Percentiles rank a stretch among this genome's conserved stretches.
phyloP scores from a whole-genome alignment of 371 early-diverging fungal genomes.

The Rhizopus microsporus region DNA sequence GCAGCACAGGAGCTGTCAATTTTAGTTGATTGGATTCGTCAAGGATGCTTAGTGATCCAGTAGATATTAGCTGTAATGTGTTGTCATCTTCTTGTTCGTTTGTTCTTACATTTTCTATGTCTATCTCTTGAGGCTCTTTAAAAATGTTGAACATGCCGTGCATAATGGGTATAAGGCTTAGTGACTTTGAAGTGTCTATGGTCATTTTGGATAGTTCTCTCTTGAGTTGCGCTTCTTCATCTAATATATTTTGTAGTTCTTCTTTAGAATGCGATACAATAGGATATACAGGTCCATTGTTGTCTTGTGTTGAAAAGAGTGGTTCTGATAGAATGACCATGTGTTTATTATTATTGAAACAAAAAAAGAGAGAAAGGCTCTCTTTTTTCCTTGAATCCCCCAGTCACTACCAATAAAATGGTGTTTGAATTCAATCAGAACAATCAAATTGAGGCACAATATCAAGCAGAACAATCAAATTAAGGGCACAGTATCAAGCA shows the following conservation, averaged over 20 bases:
- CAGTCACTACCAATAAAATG: too few relatives aligned
- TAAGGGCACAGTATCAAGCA: too few relatives aligned
- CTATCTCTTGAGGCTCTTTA: background rate
- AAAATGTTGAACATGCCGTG: background rate
- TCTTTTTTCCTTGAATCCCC: too few relatives aligned
- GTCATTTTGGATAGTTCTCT: background rate
- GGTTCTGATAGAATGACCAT: background rate
- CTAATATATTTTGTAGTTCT: conserved; percentile 1
- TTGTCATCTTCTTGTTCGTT: background rate
- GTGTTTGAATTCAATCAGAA: too few relatives aligned
- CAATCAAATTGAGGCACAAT: too few relatives aligned
- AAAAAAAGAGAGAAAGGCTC: background rate
- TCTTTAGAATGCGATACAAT: conserved; percentile 4
- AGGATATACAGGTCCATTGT: background rate
- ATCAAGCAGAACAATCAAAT: too few relatives aligned
- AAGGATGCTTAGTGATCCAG: background rate
- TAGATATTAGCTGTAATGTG: background rate
- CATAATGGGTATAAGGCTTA: background rate
- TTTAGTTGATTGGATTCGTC: background rate
- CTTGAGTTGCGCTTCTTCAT: conserved; percentile 5
- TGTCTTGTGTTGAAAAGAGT: background rate
- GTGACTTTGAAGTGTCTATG: background rate
- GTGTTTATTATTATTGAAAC: background rate
- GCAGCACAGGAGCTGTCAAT: background rate
- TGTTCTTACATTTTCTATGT: background rate